Evolutionary conservation across 2,329 filamentous ascomycete species (phyloP).

Genomic region (Elsinoe australis): DNA sequence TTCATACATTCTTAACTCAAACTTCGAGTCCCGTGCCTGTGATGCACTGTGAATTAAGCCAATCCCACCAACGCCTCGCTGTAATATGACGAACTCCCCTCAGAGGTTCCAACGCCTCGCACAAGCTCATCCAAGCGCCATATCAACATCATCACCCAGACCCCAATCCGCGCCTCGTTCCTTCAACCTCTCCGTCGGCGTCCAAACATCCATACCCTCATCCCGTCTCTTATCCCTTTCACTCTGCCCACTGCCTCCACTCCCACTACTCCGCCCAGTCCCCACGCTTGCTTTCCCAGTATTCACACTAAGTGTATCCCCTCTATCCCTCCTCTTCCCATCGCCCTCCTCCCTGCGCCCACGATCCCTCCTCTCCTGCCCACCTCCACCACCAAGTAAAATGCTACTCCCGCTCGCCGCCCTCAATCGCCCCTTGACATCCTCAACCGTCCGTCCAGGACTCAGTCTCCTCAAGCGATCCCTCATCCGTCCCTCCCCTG

Average conservation of each 20-base stretch:
- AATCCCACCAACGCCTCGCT: background rate
- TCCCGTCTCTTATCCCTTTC: slow-evolving; percentile 5
- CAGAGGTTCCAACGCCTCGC: background rate
- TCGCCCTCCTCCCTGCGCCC: background rate
- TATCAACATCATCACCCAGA: slow-evolving; percentile 21
- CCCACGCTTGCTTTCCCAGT: background rate
- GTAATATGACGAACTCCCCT: background rate
- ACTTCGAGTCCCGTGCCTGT: background rate
- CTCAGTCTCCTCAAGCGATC: background rate
- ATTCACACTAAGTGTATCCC: background rate
- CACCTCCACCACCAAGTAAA: slow-evolving; percentile 11
- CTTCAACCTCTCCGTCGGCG: slow-evolving; percentile 18
- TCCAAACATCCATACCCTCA: slow-evolving; percentile 16
- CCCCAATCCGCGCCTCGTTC: slow-evolving; percentile 21
- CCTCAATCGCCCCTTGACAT: background rate
- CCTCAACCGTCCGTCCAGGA: background rate
- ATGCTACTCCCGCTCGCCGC: slow-evolving; percentile 15
- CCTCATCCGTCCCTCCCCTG: background rate
- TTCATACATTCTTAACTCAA: slow-evolving; percentile 12
- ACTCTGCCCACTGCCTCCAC: slow-evolving; percentile 6
- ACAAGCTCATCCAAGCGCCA: slow-evolving; percentile 21
- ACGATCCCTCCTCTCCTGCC: slow-evolving; percentile 2
- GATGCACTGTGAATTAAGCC: background rate
- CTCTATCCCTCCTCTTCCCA: background rate
- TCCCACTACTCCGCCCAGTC: slow-evolving; percentile 8